Evolutionary conservation across 257 asterid species (phyloP).

Genomic region (Capsicum pubescens): DNA sequence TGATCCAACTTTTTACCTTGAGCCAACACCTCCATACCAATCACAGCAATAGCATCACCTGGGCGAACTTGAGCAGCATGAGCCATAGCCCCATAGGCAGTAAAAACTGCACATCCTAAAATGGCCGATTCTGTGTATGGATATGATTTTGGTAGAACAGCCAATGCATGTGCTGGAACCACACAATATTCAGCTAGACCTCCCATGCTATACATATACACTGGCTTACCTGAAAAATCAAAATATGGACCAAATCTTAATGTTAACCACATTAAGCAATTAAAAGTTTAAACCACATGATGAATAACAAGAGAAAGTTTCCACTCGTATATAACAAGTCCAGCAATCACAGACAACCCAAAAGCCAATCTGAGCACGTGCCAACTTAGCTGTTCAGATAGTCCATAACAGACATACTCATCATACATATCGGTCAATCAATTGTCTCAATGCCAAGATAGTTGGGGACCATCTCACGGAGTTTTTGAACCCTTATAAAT

Average conservation of each 20-base stretch:
- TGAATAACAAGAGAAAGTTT: neutral
- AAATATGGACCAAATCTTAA: slow-evolving; percentile 33
- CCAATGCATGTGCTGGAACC: slow-evolving; percentile 88
- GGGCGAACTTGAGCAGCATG: slow-evolving; percentile 96
- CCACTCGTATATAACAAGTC: neutral
- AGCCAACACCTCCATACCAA: slow-evolving; percentile 99
- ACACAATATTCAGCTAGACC: slow-evolving; percentile 98
- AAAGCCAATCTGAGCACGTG: neutral
- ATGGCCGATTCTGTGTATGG: slow-evolving; percentile 96
- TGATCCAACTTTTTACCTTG: slow-evolving; percentile 61
- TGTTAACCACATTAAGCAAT: slow-evolving; percentile 30
- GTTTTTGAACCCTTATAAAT: neutral
- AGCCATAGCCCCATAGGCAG: slow-evolving; percentile 99
- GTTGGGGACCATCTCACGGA: neutral
- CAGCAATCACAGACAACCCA: slow-evolving; percentile 14
- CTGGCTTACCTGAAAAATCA: slow-evolving; percentile 81
- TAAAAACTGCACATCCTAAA: slow-evolving; percentile 95
- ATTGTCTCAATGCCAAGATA: neutral
- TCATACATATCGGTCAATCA: slow-evolving; percentile 2
- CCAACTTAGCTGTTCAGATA: slow-evolving; percentile 21
- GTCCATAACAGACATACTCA: slow-evolving; percentile 8
- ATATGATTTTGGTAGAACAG: slow-evolving; percentile 74
- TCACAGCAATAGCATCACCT: slow-evolving; percentile 92
- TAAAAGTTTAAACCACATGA: neutral
- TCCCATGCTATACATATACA: slow-evolving; percentile 99